Evolutionary conservation across 331 rosid genomes (phyloP), one percentile per base, ranked within the genome.

Genomic region (Ulmus americana): DNA sequence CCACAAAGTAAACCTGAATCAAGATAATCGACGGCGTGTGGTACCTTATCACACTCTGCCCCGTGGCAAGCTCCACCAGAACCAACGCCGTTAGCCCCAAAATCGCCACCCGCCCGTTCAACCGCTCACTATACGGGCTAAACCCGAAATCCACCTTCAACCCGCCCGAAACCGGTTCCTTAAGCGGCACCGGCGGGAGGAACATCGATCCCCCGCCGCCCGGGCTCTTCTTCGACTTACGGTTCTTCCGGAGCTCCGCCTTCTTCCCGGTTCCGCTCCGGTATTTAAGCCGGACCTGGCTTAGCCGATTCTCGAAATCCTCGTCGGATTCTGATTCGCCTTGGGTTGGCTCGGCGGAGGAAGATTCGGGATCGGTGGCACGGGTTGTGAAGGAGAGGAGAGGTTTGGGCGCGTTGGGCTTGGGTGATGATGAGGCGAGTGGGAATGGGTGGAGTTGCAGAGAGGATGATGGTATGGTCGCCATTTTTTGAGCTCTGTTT

Each of bases 241-340:
- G 56, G 3, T 70, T 59, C 74, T 85, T 92, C 7, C 96, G 80
- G 4, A 61, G 0, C 82, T 86, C 94, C 12, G 96, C 89, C 65
- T 92, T 92, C 86, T 88, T 92, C 0, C 96, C 96, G 0, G 81
- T 79, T 1, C 96, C 98, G 59, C 96, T 82, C 48, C 90, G 86
- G 94, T 79, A 64, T 2, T 81, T 81, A 70, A 82, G 70, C 0
- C 96, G 88, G 75, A 91, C 79, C 48, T 85, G 70, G 73, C 74
- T 70, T 41, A 92, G 82, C n/a, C 95, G 92, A 50, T 53, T 61
- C 63, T 88, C 97, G 84, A 92, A 88, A 57, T 59, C 81, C 22
- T 80, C 85, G 39, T 51, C 56, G 67, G 74, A 45, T 5, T 44
- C 63, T 40, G 84, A 3, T 35, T 66, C 80, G 5, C 85, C 10